Base-by-base conservation (phyloP, 2,329 filamentous ascomycete species). In the Bipolaris gigantea region DNA sequence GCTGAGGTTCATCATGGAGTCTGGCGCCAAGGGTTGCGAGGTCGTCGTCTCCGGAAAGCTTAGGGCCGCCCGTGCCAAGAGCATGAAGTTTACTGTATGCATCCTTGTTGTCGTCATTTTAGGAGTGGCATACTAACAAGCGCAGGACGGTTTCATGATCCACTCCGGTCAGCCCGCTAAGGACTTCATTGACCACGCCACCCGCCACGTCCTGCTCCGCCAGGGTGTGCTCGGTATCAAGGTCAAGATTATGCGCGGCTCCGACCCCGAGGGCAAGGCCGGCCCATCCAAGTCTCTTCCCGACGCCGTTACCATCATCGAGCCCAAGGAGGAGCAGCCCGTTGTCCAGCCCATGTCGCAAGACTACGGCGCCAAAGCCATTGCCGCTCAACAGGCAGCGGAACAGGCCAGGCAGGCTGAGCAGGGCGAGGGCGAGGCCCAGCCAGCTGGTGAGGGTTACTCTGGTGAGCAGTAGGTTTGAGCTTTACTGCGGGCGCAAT, bases 191-290 rank as follows among this genome's bases (percentile, higher is more conserved):
- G 94, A 99, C 86, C 86, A 83, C 75, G 95, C 95, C 73, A 97
- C 94, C 76, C 94, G 94, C 75, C 94, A 99, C 90, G 94, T 99
- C 75, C 92, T 99, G 70, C 92, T 99, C 81, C 90, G 95, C 83
- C 94, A 99, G 86, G 94, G 94, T 90, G 94, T 99, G 69, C 85
- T 99, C 69, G 94, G 94, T 84, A 99, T 99, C 85, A 99, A 99
- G 88, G 94, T 99, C 82, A 99, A 99, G 92, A 99, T 99, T 84
- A 99, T 99, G 94, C 92, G 95, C 80, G 94, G 94, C 78, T 94
- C 91, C 73, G 94, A 99, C 85, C 94, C 94, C 79, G 92, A 97
- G 83, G 94, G 94, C 88, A 99, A 99, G 89, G 87, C 91, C 75
- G 92, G 94, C 71, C 92, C 93, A 73, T 90, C 92, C 83, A 97